Percentiles rank a stretch among this genome's conserved stretches.
Evolutionary conservation across 1,284 basidiomycete species (phyloP).

Genomic region (Fomitiporia mediterranea): DNA sequence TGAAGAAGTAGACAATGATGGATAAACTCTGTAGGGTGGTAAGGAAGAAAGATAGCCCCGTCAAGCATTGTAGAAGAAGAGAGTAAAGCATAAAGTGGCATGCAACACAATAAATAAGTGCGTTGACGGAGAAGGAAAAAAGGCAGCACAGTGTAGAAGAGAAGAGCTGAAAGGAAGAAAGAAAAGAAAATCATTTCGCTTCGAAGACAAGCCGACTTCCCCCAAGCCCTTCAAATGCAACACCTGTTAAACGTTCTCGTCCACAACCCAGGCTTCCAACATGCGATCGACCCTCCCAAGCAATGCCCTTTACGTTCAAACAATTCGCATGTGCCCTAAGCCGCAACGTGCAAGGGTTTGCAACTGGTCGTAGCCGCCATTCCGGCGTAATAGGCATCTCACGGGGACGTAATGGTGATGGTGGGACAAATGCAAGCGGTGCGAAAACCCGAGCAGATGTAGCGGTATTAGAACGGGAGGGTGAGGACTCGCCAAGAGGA

Average conservation of each 20-base stretch:
- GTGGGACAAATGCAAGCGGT: conserved; percentile 25
- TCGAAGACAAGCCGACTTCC: conserved; percentile 40
- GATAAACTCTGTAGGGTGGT: background rate
- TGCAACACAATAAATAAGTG: conserved; percentile 2
- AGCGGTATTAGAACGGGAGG: background rate
- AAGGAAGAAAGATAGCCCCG: background rate
- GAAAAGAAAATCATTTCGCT: conserved; percentile 6
- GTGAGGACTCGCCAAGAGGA: conserved; percentile 1
- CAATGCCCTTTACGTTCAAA: conserved; percentile 35
- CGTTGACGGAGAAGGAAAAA: background rate
- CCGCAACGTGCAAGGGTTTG: conserved; percentile 54
- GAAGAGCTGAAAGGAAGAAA: background rate
- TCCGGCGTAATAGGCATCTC: conserved; percentile 28
- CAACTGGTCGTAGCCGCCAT: conserved; percentile 45
- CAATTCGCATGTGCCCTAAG: conserved; percentile 54
- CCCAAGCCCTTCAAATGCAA: conserved; percentile 56
- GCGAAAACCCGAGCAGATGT: conserved; percentile 13
- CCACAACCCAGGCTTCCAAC: conserved; percentile 47
- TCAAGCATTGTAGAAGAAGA: background rate
- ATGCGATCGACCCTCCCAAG: conserved; percentile 42
- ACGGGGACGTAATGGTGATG: conserved; percentile 34
- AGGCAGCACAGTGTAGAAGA: background rate
- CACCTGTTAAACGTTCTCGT: conserved; percentile 49
- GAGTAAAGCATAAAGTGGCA: background rate
- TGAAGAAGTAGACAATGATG: background rate